Conservation (phyloP, 2,329 filamentous ascomycete genomes). For the Stachybotrys echinatus region DNA sequence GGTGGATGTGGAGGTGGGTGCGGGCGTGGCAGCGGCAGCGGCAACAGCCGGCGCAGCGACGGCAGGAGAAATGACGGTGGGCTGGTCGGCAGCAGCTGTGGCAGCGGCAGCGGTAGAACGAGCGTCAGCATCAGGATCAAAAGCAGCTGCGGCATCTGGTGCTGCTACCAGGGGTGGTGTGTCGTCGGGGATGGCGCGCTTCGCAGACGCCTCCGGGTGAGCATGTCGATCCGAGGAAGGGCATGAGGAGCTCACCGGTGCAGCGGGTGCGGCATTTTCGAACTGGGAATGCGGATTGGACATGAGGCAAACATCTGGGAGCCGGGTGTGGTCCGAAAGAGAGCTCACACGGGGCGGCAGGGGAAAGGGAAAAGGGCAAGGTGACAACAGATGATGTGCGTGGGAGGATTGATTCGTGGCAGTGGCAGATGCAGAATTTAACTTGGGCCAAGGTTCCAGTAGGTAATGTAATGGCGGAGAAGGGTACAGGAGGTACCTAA, state of each 20-base stretch:
- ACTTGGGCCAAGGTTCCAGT: neutral
- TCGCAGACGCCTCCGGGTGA: slow-evolving; percentile 11
- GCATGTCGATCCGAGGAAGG: slow-evolving; percentile 3
- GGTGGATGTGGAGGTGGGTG: slow-evolving; percentile 8
- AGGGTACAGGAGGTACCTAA: neutral
- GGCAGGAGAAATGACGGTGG: neutral
- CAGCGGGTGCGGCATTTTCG: slow-evolving; percentile 51
- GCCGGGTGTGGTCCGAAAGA: slow-evolving; percentile 4
- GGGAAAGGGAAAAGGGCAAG: neutral
- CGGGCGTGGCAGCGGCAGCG: slow-evolving; percentile 3
- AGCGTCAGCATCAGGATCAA: slow-evolving; percentile 2
- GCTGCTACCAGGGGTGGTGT: slow-evolving; percentile 1
- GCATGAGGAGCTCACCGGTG: slow-evolving; percentile 30
- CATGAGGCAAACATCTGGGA: slow-evolving; percentile 54
- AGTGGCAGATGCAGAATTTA: slow-evolving; percentile 8
- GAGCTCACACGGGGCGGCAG: slow-evolving; percentile 7
- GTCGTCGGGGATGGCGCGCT: slow-evolving; percentile 3
- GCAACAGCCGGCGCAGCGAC: slow-evolving; percentile 1
- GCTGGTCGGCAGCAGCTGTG: neutral
- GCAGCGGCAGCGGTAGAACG: neutral
- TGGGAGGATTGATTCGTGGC: slow-evolving; percentile 24
- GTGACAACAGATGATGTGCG: slow-evolving; percentile 12
- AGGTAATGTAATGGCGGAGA: neutral
- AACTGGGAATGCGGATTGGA: slow-evolving; percentile 43
- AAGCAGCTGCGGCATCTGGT: neutral